Percentiles rank a stretch among this genome's conserved stretches.
phyloP scores from a whole-genome alignment of 164 flowering plant species.

The Nymphaea colorata region DNA sequence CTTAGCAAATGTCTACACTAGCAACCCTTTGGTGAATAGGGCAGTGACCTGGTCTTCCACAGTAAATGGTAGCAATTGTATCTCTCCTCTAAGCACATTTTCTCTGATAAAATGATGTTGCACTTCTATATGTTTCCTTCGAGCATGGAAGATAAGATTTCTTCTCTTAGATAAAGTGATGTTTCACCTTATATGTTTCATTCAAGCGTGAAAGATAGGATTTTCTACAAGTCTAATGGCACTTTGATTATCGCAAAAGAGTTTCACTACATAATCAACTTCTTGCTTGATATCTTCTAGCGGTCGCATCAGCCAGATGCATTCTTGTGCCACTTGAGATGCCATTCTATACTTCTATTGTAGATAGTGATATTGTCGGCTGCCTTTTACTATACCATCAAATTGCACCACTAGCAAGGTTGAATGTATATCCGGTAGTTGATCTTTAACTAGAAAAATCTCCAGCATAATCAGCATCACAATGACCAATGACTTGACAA shows the following conservation, averaged over 20 bases:
- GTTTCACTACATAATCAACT: background rate
- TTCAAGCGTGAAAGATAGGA: background rate
- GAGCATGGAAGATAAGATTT: no score
- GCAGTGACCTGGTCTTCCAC: background rate
- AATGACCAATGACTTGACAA: background rate
- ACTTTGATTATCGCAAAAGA: conserved; percentile 3
- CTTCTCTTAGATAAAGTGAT: background rate
- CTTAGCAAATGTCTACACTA: background rate
- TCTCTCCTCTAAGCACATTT: background rate
- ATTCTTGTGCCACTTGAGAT: conserved; percentile 6
- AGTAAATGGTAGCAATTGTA: background rate
- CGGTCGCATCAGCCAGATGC: conserved; percentile 4
- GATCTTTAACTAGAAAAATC: conserved; percentile 3
- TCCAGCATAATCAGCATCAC: no score
- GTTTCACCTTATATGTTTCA: background rate
- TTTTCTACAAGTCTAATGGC: background rate
- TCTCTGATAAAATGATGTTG: background rate
- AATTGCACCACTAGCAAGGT: conserved; percentile 3
- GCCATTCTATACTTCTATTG: conserved; percentile 1
- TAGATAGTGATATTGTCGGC: conserved; percentile 5
- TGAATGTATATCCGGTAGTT: conserved; percentile 6
- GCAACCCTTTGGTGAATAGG: background rate
- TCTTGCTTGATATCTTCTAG: background rate
- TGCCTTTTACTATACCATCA: conserved; percentile 10
- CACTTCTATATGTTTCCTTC: no score